Base-by-base conservation (phyloP, 164 flowering plant genomes). In the Piper longum region DNA sequence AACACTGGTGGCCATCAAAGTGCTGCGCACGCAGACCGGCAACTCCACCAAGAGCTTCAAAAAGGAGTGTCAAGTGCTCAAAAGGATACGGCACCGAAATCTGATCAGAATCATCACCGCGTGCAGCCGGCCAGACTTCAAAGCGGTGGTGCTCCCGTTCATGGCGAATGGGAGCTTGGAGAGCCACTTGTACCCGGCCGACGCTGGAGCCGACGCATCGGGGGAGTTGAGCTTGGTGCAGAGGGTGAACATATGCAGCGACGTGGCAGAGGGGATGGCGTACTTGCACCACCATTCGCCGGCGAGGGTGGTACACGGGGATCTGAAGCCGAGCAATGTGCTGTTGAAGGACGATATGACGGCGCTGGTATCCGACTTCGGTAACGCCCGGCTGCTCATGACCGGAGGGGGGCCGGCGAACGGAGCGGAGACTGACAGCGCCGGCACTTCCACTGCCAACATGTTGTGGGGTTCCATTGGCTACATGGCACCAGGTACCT, bases 251-350 rank as follows among this genome's bases (percentile, higher is more conserved):
- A 72, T 76, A 44, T 70, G 71, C 19, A 70, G 72, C 41, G 79
- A 68, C 43, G 60, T 72, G 56, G 75, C 75, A 48, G 76, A 75
- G 52, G 76, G 74, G 57, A 63, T 76, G 70, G 72, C 76, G 16
- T 76, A 73, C 45, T 73, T 76, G 70, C 78, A 75, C 66, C 78
- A 75, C 57, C 72, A 75, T 51, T 72, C 76, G 16, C 76, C 73
- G 13, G 73, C 70, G 42, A 66, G 66, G 60, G 68, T 72, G 14
- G 67, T 76, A 18, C 78, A 76, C 61, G 65, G 76, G 60, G 78
- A 76, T 67, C 60, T 76, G 73, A 72, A 76, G 73, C 76, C 74
- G 3, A 70, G 74, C 66, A 76, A 72, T 62, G 67, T 76, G 41
- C 74, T 68, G 58, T 68, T 76, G 14, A 70, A 70, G 19, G 62